These are phyloP conservation scores for Trametes hirsuta DNA, from an alignment of 1,284 basidiomycete species.

Conservation along the genomic window DNA sequence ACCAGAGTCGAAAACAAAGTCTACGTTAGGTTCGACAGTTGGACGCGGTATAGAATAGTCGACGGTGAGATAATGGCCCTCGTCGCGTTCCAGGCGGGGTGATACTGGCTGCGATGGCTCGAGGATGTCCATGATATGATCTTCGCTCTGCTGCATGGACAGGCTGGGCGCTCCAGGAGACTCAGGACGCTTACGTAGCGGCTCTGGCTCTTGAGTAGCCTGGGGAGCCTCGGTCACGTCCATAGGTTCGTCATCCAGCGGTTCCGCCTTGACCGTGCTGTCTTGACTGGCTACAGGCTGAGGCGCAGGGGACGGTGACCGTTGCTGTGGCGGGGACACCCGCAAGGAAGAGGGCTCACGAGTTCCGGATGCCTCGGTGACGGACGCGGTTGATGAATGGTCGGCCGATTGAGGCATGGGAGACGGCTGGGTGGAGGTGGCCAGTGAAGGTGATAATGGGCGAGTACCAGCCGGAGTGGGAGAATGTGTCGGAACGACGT, in stretches of 20 bases:
- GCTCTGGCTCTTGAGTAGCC: background rate
- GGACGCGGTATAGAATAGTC: constrained; percentile 22
- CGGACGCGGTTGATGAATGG: constrained; percentile 7
- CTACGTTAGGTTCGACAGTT: background rate
- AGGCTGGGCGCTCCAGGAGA: constrained; percentile 1
- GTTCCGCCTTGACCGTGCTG: constrained; percentile 16
- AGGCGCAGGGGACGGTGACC: background rate
- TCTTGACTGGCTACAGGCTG: background rate
- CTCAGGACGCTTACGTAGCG: background rate
- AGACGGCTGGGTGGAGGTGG: constrained; percentile 5
- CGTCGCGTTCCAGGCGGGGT: constrained; percentile 5
- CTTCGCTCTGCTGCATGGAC: constrained; percentile 14
- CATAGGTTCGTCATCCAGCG: constrained; percentile 22
- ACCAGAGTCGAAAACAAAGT: constrained; percentile 10
- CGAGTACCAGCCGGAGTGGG: background rate
- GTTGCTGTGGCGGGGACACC: constrained; percentile 14
- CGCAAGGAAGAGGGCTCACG: constrained; percentile 9
- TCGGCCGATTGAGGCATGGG: constrained; percentile 6
- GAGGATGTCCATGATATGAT: constrained; percentile 21
- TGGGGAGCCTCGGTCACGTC: constrained; percentile 6
- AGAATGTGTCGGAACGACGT: background rate
- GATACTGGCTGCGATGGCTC: constrained; percentile 7
- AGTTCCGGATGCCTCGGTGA: constrained; percentile 1
- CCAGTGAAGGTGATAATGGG: background rate
- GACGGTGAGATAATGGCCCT: background rate